Percentiles rank a stretch among this genome's conserved stretches.
These are phyloP conservation scores for Malus fusca DNA, from an alignment of 306 rosid species.

Conservation along the genomic window DNA sequence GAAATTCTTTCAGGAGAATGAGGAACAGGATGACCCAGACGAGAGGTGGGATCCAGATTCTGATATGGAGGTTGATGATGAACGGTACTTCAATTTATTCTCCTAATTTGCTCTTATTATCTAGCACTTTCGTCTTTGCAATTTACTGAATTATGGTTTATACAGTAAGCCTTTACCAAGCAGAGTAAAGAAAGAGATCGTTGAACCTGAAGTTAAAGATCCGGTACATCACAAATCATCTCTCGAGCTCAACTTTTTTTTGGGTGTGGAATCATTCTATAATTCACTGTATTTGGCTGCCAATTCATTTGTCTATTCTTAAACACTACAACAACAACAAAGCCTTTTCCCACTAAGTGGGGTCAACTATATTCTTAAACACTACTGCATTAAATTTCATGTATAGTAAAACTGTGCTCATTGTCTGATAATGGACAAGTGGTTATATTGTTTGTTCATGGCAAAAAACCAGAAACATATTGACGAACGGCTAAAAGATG, in stretches of 20 bases:
- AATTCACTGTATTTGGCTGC: background rate
- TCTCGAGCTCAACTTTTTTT: background rate
- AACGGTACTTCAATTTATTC: slow-evolving; percentile 40
- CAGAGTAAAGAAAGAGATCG: slow-evolving; percentile 66
- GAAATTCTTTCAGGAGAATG: slow-evolving; percentile 45
- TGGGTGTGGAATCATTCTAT: background rate
- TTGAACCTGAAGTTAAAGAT: slow-evolving; percentile 60
- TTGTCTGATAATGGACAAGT: background rate
- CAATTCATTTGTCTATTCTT: background rate
- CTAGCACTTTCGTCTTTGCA: slow-evolving; percentile 8
- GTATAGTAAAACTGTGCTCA: background rate
- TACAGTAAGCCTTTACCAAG: slow-evolving; percentile 41
- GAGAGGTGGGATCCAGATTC: slow-evolving; percentile 66
- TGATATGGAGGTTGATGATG: slow-evolving; percentile 61
- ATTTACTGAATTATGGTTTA: slow-evolving; percentile 22
- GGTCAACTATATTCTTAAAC: background rate
- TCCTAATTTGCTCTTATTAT: slow-evolving; percentile 1
- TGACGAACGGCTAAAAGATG: background rate
- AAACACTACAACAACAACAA: background rate
- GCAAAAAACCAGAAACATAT: background rate
- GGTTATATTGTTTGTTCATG: too few relatives aligned
- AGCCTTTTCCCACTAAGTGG: too few relatives aligned
- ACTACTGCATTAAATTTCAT: background rate
- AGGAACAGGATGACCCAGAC: slow-evolving; percentile 55
- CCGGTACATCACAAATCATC: slow-evolving; percentile 30